A percentile compares a stretch with the other conserved stretches of the same genome.
Evolutionary conservation across 2,329 filamentous ascomycete species (phyloP).

Genomic region (Penicillium thymicola): DNA sequence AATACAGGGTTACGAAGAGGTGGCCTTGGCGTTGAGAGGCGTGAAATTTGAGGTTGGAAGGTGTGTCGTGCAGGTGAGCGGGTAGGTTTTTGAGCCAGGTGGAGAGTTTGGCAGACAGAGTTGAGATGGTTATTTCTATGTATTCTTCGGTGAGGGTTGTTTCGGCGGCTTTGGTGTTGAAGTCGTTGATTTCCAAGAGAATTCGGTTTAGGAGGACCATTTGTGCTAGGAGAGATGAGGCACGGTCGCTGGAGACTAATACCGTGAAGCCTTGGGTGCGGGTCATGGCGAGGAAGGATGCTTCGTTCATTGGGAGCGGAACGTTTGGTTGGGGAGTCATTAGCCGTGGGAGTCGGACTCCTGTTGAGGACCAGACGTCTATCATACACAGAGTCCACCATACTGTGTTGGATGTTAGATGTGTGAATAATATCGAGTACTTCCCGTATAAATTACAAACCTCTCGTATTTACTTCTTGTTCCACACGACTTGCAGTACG

Average conservation of each 20-base stretch:
- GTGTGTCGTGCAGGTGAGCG: constrained; percentile 36
- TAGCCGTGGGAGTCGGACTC: constrained; percentile 35
- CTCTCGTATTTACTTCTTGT: constrained; percentile 35
- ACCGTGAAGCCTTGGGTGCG: background rate
- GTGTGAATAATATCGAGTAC: background rate
- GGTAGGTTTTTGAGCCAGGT: constrained; percentile 39
- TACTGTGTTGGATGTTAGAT: constrained; percentile 17
- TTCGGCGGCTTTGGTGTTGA: constrained; percentile 35
- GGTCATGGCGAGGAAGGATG: constrained; percentile 26
- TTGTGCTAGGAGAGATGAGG: constrained; percentile 33
- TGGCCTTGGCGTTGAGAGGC: constrained; percentile 42
- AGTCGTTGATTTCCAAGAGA: constrained; percentile 41
- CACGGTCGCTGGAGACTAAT: constrained; percentile 6
- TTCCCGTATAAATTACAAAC: constrained; percentile 1
- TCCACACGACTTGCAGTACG: constrained; percentile 27
- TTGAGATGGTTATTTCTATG: constrained; percentile 22
- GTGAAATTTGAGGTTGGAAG: constrained; percentile 40
- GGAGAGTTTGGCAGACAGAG: constrained; percentile 34
- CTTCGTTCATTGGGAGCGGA: constrained; percentile 39
- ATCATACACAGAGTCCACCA: constrained; percentile 46
- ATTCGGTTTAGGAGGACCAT: constrained; percentile 42
- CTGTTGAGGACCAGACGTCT: constrained; percentile 41
- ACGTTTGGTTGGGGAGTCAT: constrained; percentile 26
- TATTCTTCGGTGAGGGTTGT: constrained; percentile 19
- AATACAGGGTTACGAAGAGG: constrained; percentile 46